Base-by-base conservation (phyloP, 306 rosid species). In the Calophaca sinica region DNA sequence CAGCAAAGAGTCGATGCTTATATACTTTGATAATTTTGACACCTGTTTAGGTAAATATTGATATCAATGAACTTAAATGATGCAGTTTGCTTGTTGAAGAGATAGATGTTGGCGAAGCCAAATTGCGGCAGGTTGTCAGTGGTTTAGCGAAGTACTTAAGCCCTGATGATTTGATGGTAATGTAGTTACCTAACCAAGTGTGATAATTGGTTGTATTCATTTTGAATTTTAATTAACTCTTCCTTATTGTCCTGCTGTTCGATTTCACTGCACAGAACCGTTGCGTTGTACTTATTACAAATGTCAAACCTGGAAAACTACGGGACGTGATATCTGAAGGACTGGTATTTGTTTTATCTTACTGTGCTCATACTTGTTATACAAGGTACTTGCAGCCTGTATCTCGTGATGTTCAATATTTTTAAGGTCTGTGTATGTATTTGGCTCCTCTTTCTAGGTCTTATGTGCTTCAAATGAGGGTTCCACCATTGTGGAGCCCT, bases 261-360 rank as follows among this genome's bases (percentile, higher is more conserved):
- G 65, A 49, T 69, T 74, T 72, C 29, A 42, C 67, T 41, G 8
- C 20, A 73, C 91, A 94, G 99, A 92, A 89, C 29, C 99, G 91
- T 57, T 91, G 33, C 0, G 90, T 94, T 76, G 98, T 80, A 57
- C 93, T 94, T 80, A 84, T 94, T 65, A 92, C 96, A 77, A 94
- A 94, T 78, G 99, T 94, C 72, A 94, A 92, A 79, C 98, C 98
- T 81, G 97, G 99, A 82, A 94, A 90, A 80, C 90, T 94, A 57
- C 91, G 99, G 39, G 99, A 94, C 72, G 93, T 94, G 77, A 26
- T 82, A 86, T 94, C 98, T n/a, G 92, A 94, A 86, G 99, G 99
- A 75, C 81, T 94, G 97, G 99, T 94, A 86, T 52, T 58, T 55
- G 11, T 45, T 76, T 67, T 29, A 15, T 52, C 51, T 11, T 36